Percentiles rank a stretch among this genome's conserved stretches.
Evolutionary conservation across 164 flowering plant species (phyloP).

Genomic region (Stephania japonica): DNA sequence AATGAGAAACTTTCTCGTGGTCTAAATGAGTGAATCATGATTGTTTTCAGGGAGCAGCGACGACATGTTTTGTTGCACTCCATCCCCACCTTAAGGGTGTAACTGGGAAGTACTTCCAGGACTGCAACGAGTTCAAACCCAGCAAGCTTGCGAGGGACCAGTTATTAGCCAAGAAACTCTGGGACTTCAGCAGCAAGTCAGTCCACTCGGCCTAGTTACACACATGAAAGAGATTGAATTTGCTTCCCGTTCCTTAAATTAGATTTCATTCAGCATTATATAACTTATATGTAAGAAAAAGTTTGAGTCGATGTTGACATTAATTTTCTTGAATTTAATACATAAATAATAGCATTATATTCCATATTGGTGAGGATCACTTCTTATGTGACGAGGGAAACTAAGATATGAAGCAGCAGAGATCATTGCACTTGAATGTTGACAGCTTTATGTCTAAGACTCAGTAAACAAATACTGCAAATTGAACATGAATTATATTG

Average conservation of each 20-base stretch:
- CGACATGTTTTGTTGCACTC: constrained; percentile 82
- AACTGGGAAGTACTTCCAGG: constrained; percentile 69
- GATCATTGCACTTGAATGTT: background rate
- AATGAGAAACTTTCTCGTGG: background rate
- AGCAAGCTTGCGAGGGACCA: constrained; percentile 49
- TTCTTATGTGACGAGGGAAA: background rate
- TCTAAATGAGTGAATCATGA: background rate
- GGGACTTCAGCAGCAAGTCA: constrained; percentile 85
- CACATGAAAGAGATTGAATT: background rate
- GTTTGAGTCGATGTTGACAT: background rate
- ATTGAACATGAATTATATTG: background rate
- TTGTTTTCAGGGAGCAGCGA: constrained; percentile 79
- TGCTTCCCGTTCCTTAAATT: too few relatives aligned
- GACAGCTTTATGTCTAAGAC: background rate
- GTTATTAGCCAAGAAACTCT: constrained; percentile 54
- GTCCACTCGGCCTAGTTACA: constrained; percentile 26
- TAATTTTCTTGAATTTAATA: background rate
- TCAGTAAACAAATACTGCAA: background rate
- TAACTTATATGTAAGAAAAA: background rate
- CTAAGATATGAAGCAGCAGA: background rate
- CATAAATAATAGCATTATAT: too few relatives aligned
- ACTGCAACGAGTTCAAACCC: constrained; percentile 67
- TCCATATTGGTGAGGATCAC: background rate
- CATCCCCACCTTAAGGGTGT: constrained; percentile 74
- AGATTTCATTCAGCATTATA: too few relatives aligned